phyloP scores from a whole-genome alignment of 2,329 filamentous ascomycete species.

The Dactylellina drechsleri region DNA sequence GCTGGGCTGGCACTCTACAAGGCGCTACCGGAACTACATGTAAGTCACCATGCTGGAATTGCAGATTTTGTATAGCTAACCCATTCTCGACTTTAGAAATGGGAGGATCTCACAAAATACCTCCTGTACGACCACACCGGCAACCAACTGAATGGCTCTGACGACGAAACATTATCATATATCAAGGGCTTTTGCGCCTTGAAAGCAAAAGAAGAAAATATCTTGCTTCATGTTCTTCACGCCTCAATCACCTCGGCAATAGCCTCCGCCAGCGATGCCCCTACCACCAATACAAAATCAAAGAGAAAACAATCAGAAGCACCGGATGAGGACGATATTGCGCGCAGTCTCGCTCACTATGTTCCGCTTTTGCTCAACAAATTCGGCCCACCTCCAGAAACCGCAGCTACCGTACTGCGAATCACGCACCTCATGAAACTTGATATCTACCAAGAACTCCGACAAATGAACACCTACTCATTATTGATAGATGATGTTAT shows the following conservation, averaged over 20 bases:
- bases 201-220: conserved; percentile 78
- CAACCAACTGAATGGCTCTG: conserved; percentile 62
- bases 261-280: conserved; percentile 28
- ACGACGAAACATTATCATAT: conserved; percentile 67
- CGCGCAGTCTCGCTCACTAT: conserved; percentile 71
- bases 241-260: conserved; percentile 62
- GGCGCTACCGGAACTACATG: conserved; percentile 46
- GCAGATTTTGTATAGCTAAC: conserved; percentile 10
- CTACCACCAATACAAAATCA: conserved; percentile 40
- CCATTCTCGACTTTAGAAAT: conserved; percentile 67
- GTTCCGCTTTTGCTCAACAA: conserved; percentile 91
- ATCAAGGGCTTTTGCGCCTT: conserved; percentile 80
- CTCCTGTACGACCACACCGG: conserved; percentile 89
- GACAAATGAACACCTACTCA: conserved; percentile 82
- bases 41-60: not conserved
- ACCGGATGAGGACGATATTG: conserved; percentile 56
- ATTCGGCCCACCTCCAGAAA: conserved; percentile 87
- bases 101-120: conserved; percentile 89
- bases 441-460: conserved; percentile 85
- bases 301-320: conserved; percentile 50
- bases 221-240: conserved; percentile 86
- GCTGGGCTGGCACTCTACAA: conserved; percentile 48
- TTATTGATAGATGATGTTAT: conserved; percentile 89
- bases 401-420: conserved; percentile 84
- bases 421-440: conserved; percentile 87